These are phyloP conservation scores for Clarireedia hainanense DNA, from an alignment of 2,329 filamentous ascomycete genomes.

Conservation along the genomic window DNA sequence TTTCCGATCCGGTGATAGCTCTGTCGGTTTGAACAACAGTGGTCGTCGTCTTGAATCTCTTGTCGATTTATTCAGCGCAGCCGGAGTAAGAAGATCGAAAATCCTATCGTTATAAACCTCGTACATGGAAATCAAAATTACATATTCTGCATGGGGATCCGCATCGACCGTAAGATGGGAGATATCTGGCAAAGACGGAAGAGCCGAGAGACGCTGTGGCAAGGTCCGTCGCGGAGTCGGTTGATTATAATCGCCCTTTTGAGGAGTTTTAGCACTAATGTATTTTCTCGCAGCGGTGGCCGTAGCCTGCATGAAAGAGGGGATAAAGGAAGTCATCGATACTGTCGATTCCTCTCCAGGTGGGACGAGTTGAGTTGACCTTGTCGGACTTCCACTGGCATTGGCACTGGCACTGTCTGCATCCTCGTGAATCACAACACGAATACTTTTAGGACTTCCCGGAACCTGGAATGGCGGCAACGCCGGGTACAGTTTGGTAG, in stretches of 20 bases:
- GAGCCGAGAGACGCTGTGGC: constrained; percentile 59
- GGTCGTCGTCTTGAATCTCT: constrained; percentile 71
- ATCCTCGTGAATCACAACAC: constrained; percentile 15
- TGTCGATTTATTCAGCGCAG: constrained; percentile 49
- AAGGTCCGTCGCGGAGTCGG: constrained; percentile 51
- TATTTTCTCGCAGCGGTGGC: constrained; percentile 26
- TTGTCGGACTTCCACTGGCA: background rate
- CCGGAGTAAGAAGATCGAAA: constrained; percentile 76
- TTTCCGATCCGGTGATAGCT: constrained; percentile 82
- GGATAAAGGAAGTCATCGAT: constrained; percentile 15
- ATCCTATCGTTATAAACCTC: constrained; percentile 99
- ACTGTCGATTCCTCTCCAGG: constrained; percentile 5
- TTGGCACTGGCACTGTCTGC: constrained; percentile 9
- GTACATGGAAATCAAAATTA: constrained; percentile 92
- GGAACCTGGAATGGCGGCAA: constrained; percentile 12
- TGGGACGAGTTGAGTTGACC: too few relatives aligned
- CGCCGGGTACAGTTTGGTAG: constrained; percentile 16
- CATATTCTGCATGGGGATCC: constrained; percentile 69
- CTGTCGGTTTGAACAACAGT: constrained; percentile 86
- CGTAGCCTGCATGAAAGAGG: constrained; percentile 27
- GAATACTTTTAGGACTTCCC: constrained; percentile 26
- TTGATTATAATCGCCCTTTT: constrained; percentile 46
- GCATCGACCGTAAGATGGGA: constrained; percentile 58
- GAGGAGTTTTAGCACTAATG: constrained; percentile 28
- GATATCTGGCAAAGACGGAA: constrained; percentile 70